Evolutionary conservation across 345 rosid species (phyloP).

Genomic region (Passiflora organensis): DNA sequence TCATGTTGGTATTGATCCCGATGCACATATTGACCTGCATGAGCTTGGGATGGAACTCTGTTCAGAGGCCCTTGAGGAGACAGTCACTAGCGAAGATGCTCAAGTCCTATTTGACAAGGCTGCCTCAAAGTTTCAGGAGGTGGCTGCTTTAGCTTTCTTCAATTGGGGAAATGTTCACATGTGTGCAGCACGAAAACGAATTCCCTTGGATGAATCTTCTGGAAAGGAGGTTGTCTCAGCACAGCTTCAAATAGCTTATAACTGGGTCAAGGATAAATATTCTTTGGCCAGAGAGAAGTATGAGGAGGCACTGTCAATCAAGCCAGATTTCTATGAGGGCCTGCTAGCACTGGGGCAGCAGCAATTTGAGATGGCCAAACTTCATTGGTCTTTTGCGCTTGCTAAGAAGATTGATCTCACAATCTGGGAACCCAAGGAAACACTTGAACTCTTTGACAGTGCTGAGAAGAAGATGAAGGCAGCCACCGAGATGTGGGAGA

Average conservation of each 20-base stretch:
- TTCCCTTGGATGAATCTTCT: slow-evolving; percentile 85
- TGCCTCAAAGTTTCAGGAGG: slow-evolving; percentile 93
- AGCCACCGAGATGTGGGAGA: slow-evolving; percentile 97
- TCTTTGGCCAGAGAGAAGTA: slow-evolving; percentile 76
- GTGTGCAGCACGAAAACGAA: slow-evolving; percentile 96
- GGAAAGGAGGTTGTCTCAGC: slow-evolving; percentile 55
- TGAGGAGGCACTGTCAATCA: slow-evolving; percentile 69
- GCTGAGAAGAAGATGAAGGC: slow-evolving; percentile 92
- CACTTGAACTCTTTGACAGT: slow-evolving; percentile 64
- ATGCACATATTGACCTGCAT: slow-evolving; percentile 90
- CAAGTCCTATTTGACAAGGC: slow-evolving; percentile 86
- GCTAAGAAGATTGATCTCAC: slow-evolving; percentile 78
- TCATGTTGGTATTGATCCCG: slow-evolving; percentile 89
- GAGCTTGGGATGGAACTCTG: slow-evolving; percentile 99
- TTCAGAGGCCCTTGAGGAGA: slow-evolving; percentile 93
- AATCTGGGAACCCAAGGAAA: slow-evolving; percentile 71
- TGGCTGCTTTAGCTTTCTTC: slow-evolving; percentile 91
- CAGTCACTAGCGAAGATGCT: slow-evolving; percentile 88
- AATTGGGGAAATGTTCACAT: slow-evolving; percentile 99
- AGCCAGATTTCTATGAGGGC: slow-evolving; percentile 96
- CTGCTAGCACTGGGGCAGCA: slow-evolving; percentile 91
- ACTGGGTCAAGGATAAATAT: slow-evolving; percentile 89
- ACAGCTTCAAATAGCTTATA: slow-evolving; percentile 82
- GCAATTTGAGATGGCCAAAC: slow-evolving; percentile 98
- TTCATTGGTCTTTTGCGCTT: slow-evolving; percentile 79